Evolutionary conservation across 1,139 yeast species (phyloP).

Genomic region (Blastobotrys malaysiensis): DNA sequence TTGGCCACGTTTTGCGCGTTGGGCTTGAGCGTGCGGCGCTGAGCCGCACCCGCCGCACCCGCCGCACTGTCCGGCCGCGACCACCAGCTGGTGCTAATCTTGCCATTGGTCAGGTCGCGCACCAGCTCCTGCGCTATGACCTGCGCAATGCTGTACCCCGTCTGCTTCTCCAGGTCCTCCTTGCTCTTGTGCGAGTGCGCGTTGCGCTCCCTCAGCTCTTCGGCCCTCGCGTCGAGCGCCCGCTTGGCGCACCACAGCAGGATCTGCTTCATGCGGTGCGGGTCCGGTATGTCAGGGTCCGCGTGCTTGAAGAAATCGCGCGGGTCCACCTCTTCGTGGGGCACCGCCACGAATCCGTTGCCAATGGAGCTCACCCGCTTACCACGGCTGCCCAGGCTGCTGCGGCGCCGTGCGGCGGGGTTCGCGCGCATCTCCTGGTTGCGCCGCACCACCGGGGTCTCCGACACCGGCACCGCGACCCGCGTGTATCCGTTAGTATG

Average conservation of each 20-base stretch:
- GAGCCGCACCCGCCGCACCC: too few relatives aligned
- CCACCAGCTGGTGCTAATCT: conserved; percentile 66
- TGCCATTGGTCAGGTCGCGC: conserved; percentile 53
- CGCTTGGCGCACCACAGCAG: conserved; percentile 65
- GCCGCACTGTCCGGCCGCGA: conserved; percentile 32
- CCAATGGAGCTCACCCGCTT: conserved; percentile 71
- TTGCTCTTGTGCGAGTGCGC: conserved; percentile 21
- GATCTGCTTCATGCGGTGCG: conserved; percentile 66
- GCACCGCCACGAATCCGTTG: conserved; percentile 62
- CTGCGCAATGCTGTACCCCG: conserved; percentile 41
- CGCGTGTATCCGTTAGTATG: conserved; percentile 7
- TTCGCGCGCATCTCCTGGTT: conserved; percentile 32
- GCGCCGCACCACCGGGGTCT: conserved; percentile 39
- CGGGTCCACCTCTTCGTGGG: conserved; percentile 58
- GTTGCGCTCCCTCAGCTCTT: conserved; percentile 28
- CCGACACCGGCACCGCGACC: conserved; percentile 36
- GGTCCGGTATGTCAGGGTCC: conserved; percentile 60
- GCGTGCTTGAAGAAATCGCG: conserved; percentile 58
- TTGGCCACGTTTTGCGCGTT: conserved; percentile 56
- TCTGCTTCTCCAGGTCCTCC: conserved; percentile 23
- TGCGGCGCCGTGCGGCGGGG: conserved; percentile 18
- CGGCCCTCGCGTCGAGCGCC: conserved; percentile 36
- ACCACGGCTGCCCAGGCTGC: conserved; percentile 46
- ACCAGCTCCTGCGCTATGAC: conserved; percentile 62
- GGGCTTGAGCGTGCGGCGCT: conserved; percentile 37